These are phyloP conservation scores for Boletus rubroflammeus DNA, from an alignment of 768 basidiomycete species.

Conservation along the genomic window DNA sequence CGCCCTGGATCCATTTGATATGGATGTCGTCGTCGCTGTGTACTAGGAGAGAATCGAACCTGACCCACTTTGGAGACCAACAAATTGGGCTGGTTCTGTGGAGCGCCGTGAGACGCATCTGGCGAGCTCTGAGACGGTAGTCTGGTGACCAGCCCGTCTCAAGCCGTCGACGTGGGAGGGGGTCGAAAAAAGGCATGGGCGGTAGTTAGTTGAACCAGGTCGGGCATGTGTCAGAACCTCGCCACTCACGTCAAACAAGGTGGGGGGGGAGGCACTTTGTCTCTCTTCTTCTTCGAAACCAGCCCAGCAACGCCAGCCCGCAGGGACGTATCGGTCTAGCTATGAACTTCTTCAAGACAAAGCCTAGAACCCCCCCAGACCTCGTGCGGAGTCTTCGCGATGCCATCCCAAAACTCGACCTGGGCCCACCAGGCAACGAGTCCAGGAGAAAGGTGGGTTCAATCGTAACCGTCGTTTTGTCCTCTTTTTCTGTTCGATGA, in stretches of 20 bases:
- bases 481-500: neutral
- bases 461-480: neutral
- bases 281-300: conserved; percentile 3
- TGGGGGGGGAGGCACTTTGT: neutral
- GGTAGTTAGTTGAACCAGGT: conserved; percentile 5
- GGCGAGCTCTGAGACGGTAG: no score
- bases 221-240: conserved; percentile 17
- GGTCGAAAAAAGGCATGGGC: conserved; percentile 14
- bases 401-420: conserved; percentile 72
- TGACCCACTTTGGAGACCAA: neutral
- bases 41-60: neutral
- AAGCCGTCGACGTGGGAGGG: neutral
- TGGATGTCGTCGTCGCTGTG: neutral
- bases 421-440: conserved; percentile 70
- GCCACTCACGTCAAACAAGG: conserved; percentile 1
- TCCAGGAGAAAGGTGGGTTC: conserved; percentile 70
- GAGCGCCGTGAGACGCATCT: no score
- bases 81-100: neutral
- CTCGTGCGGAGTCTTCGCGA: conserved; percentile 80
- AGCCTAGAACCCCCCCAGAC: conserved; percentile 82
- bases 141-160: no score
- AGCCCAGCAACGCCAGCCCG: neutral
- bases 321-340: conserved; percentile 1
- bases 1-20: neutral
- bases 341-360: conserved; percentile 98